Evolutionary conservation across 345 rosid species (phyloP), one percentile per base, ranked within the genome.

Genomic region (Camelina sativa): DNA sequence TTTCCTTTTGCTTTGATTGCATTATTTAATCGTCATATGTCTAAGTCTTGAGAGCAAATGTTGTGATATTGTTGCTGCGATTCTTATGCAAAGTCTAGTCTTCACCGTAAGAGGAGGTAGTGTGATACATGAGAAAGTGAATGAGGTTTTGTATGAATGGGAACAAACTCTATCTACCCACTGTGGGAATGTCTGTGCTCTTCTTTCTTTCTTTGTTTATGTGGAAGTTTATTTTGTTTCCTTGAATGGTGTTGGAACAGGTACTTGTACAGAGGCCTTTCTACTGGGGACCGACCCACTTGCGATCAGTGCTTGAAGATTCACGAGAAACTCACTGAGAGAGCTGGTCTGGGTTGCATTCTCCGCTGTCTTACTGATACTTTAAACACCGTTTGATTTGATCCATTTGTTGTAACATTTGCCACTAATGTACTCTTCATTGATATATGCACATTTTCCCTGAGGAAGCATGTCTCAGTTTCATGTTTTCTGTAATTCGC

Each of bases 321-420:
- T 78, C 97, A 94, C 34, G 97, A 88, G 81, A 91, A 88, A 76
- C 83, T 91, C 63, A 90, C 96, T 0, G 97, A 88, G 84, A 85
- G 77, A 85, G 98, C 96, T 80, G 97, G 99, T 44, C 73, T 84
- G 64, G 97, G 99, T 51, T 90, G 99, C 85, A 95, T 90, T 71
- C 81, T 87, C 16, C 97, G 97, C 25, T 82, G 86, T 68, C 87
- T 90, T 43, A 85, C 97, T 0, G 99, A 95, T 78, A 95, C 97
- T 47, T 58, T 78, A 17, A 92, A 90, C 72, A 84, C 85, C 5
- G 97, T 95, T 77, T 95, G 84, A 91, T 95, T 77, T 95, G 82
- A 88, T 51, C 56, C 35, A 60, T 46, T 28, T 12, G 9, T 62
- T 35, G 58, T 52, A 38, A 11, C 12, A 40, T 8, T 8, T 61